Evolutionary conservation across 2,329 filamentous ascomycete species (phyloP).

Genomic region (Zasmidium citrigriseum): DNA sequence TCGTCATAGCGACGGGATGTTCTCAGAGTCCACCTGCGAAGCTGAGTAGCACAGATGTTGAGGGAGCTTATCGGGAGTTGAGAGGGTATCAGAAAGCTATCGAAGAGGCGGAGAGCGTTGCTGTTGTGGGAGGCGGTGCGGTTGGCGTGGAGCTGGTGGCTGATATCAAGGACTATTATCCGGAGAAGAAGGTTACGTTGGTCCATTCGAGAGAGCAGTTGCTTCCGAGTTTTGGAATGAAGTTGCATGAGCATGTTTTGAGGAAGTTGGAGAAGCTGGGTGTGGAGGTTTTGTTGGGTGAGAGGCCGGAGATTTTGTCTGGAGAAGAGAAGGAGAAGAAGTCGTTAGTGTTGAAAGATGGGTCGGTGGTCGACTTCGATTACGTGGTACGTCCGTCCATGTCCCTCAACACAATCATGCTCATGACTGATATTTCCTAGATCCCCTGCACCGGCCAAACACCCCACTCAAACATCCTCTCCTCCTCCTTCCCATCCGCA

Average conservation of each 20-base stretch:
- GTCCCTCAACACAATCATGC: no score
- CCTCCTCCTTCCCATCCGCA: background rate
- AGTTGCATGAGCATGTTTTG: constrained; percentile 39
- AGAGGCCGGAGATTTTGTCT: constrained; percentile 20
- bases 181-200: constrained; percentile 57
- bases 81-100: constrained; percentile 19
- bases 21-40: background rate
- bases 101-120: constrained; percentile 14
- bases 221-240: constrained; percentile 52
- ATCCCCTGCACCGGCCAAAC: no score
- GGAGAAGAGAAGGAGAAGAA: background rate
- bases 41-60: background rate
- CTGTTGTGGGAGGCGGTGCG: constrained; percentile 55
- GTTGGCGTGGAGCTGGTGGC: constrained; percentile 62
- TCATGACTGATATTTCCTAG: no score
- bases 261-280: constrained; percentile 49
- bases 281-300: constrained; percentile 50
- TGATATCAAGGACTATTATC: constrained; percentile 58
- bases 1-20: constrained; percentile 5
- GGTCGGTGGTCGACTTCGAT: no score
- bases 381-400: no score
- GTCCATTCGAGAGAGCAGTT: constrained; percentile 58
- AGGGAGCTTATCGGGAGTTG: background rate
- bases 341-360: no score
- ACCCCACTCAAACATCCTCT: no score